Evolutionary conservation across 1,284 basidiomycete species (phyloP).

Genomic region (Tremellales sp.): DNA sequence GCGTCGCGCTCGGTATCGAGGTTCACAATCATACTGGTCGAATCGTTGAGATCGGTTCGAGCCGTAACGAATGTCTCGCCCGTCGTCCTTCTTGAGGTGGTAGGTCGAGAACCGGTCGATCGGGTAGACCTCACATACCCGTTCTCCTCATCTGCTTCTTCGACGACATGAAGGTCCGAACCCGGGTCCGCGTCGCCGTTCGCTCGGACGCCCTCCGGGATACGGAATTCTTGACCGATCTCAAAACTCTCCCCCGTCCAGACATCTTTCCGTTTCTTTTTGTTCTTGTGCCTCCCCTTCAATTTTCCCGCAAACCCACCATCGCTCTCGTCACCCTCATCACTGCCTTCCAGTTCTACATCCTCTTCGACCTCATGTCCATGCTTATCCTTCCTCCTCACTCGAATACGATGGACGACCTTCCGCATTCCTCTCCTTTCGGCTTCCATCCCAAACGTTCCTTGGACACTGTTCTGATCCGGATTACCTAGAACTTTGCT

Average conservation of each 20-base stretch:
- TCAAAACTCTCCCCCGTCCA: conserved; percentile 45
- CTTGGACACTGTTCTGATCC: neutral
- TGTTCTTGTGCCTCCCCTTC: conserved; percentile 12
- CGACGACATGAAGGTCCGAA: neutral
- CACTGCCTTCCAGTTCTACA: conserved; percentile 10
- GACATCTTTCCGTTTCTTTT: conserved; percentile 23
- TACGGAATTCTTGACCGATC: conserved; percentile 38
- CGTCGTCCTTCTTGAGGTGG: conserved; percentile 17
- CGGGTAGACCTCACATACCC: neutral
- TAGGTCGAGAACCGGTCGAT: neutral
- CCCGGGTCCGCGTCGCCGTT: neutral
- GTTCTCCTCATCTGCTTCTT: neutral
- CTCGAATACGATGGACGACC: conserved; percentile 14
- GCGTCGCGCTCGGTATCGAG: neutral
- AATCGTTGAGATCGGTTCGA: conserved; percentile 17
- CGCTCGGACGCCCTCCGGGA: neutral
- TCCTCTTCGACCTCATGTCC: conserved; percentile 12
- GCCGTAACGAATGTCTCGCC: conserved; percentile 41
- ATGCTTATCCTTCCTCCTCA: conserved; percentile 9
- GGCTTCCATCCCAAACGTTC: neutral
- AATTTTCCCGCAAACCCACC: neutral
- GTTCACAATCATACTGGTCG: neutral
- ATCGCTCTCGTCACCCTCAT: conserved; percentile 6
- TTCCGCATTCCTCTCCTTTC: conserved; percentile 4
- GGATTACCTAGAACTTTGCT: neutral